Percentiles rank a stretch among this genome's conserved stretches.
Conservation (phyloP, 257 asterid species). For the Solanum virginianum region DNA sequence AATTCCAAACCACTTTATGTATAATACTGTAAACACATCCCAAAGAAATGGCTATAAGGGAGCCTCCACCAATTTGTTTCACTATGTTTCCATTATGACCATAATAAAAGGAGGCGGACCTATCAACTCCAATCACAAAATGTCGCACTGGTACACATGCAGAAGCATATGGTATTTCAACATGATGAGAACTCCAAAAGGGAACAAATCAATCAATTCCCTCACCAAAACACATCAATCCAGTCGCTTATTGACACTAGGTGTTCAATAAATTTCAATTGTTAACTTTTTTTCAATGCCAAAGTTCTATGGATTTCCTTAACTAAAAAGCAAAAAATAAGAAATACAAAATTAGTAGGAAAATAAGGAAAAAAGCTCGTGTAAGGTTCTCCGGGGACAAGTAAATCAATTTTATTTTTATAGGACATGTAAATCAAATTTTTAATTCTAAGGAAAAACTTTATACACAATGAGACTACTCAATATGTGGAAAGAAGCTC, state of each 20-base stretch:
- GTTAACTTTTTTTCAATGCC: neutral
- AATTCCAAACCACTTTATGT: neutral
- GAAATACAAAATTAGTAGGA: neutral
- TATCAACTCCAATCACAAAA: neutral
- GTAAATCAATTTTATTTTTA: neutral
- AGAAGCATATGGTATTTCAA: neutral
- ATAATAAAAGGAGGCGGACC: neutral
- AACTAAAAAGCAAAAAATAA: neutral
- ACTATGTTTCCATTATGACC: neutral
- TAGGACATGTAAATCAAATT: neutral
- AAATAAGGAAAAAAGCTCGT: neutral
- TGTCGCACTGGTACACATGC: neutral
- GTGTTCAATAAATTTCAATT: neutral
- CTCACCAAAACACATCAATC: neutral
- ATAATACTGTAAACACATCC: neutral
- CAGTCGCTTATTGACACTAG: neutral
- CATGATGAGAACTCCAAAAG: neutral
- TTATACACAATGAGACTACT: neutral
- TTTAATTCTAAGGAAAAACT: neutral
- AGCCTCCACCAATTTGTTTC: neutral
- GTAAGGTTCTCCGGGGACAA: neutral
- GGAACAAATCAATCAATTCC: neutral
- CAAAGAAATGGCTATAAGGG: neutral
- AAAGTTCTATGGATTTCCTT: neutral
- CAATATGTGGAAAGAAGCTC: neutral